A percentile compares a stretch with the other conserved stretches of the same genome.
These are phyloP conservation scores for Spinacia oleracea DNA, from an alignment of 179 eudicot species.

Conservation along the genomic window DNA sequence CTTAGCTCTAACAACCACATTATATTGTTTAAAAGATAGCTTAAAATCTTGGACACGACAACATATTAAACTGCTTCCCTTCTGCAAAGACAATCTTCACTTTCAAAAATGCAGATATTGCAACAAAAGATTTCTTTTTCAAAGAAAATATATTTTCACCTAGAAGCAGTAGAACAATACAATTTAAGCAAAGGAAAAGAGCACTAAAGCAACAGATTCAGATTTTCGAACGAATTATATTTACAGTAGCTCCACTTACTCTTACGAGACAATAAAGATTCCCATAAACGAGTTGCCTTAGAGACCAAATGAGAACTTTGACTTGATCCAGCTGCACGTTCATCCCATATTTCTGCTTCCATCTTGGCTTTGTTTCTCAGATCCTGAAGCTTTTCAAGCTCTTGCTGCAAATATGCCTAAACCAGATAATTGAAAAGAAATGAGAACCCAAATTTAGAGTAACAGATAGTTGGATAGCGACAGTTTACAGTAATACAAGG, in stretches of 20 bases:
- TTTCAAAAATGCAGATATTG: background rate
- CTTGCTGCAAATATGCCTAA: constrained; percentile 97
- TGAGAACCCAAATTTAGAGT: background rate
- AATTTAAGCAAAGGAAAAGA: background rate
- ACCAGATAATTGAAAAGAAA: constrained; percentile 14
- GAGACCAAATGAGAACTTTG: constrained; percentile 98
- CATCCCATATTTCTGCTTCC: constrained; percentile 98
- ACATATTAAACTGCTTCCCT: background rate
- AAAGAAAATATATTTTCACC: too few relatives aligned
- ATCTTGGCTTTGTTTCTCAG: constrained; percentile 92
- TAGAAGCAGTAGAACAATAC: background rate
- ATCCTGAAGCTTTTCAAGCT: constrained; percentile 89
- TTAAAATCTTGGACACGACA: background rate
- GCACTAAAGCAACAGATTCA: background rate
- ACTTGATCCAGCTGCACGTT: constrained; percentile 88
- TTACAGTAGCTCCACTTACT: constrained; percentile 46
- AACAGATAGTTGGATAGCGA: background rate
- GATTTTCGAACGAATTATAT: background rate
- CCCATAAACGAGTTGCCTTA: constrained; percentile 94
- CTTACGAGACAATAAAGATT: constrained; percentile 81
- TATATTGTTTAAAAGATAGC: background rate
- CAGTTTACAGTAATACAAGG: background rate
- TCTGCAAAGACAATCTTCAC: background rate
- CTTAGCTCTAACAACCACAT: background rate
- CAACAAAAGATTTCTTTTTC: background rate